Evolutionary conservation across 179 eudicot genomes (phyloP), one percentile per base, ranked within the genome.

Genomic region (Patellifolia procumbens): DNA sequence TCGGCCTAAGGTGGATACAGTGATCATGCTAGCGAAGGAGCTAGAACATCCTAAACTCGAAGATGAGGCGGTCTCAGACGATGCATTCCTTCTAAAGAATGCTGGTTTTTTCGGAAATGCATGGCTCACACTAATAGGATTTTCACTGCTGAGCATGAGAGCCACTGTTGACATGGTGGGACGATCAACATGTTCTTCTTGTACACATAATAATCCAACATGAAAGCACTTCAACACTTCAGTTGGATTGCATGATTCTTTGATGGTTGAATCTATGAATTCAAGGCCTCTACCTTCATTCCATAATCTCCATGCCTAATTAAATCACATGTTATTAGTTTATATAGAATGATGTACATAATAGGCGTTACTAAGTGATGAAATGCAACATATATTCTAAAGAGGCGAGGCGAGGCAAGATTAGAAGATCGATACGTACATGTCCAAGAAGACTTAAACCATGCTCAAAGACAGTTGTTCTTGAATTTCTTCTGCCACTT

Each of bases 261-360:
- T 55, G 20, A 80, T 67, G 29, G 67, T 31, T 71, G 53, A 71
- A 11, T 80, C 79, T 7, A 73, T 39, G 32, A 80, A 39, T 31
- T 80, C 79, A 35, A 75, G 43, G 64, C 67, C 76, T 76, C 55
- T 81, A 68, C 65, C 69, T 76, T 81, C 83, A 48, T 37, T 72
- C 83, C 77, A 81, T 74, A 81, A 51, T 56, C 32, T 81, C 83
- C 80, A 81, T 61, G 80, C 83, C 83, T 76, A 81, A n/a, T n/a
- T n/a, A n/a, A 35, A 70, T 12, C 42, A 70, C 73, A 49, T 3
- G 13, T 7, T 39, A 39, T 39, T 0, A 39, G 43, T 39, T 39
- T 39, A 2, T 7, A 39, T 39, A 39, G 43, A 39, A 9, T 39
- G 43, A 39, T 39, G 42, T n/a, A n/a, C n/a, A n/a, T n/a, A n/a